phyloP scores from a whole-genome alignment of 2,329 filamentous ascomycete species.

The Sphaerulina musiva region DNA sequence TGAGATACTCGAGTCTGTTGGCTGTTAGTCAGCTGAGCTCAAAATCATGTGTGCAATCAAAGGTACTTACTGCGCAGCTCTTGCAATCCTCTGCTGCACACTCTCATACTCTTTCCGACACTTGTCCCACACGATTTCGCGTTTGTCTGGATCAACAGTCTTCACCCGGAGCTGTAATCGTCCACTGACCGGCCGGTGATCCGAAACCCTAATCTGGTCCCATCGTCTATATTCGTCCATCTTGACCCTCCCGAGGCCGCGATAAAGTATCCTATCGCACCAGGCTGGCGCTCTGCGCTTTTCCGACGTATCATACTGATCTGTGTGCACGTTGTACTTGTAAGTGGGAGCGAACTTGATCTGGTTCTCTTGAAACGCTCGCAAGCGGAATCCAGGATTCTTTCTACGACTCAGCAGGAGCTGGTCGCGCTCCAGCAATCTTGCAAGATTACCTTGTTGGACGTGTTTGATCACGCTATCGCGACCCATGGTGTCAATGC shows the following conservation, averaged over 20 bases:
- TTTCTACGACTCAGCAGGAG: slow-evolving; percentile 80
- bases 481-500: slow-evolving; percentile 93
- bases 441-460: slow-evolving; percentile 69
- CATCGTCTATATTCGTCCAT: slow-evolving; percentile 84
- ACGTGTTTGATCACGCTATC: slow-evolving; percentile 86
- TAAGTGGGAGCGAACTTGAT: slow-evolving; percentile 95
- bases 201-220: slow-evolving; percentile 74
- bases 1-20: slow-evolving; percentile 56
- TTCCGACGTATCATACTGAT: slow-evolving; percentile 81
- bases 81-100: slow-evolving; percentile 60
- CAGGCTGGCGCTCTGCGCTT: slow-evolving; percentile 91
- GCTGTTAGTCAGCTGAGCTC: slow-evolving; percentile 1
- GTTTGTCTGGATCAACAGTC: slow-evolving; percentile 66
- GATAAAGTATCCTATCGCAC: slow-evolving; percentile 90
- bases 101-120: slow-evolving; percentile 59
- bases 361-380: slow-evolving; percentile 81
- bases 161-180: slow-evolving; percentile 79
- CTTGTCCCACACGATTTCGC: slow-evolving; percentile 26
- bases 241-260: slow-evolving; percentile 72
- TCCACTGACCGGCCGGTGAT: slow-evolving; percentile 88
- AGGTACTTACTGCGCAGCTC: slow-evolving; percentile 68
- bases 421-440: slow-evolving; percentile 89
- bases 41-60: neutral
- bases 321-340: slow-evolving; percentile 95
- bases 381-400: slow-evolving; percentile 81